Base-by-base conservation (phyloP, 1,284 basidiomycete genomes). In the Meripilus lineatus region DNA sequence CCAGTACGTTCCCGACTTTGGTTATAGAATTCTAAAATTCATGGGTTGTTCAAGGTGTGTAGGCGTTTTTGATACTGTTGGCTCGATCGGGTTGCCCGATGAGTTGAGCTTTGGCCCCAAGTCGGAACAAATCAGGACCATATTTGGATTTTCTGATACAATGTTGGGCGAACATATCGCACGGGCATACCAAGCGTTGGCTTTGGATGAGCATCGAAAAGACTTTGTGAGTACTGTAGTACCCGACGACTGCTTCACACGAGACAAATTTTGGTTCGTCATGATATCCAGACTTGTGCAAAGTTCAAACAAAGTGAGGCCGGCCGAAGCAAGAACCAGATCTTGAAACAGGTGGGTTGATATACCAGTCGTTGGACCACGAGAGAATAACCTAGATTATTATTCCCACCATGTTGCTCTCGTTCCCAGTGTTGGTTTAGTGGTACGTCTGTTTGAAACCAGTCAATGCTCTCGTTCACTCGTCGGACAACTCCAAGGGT, bases 1-100 rank as follows among this genome's bases (percentile, higher is more conserved):
- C 51, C 84, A 83, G 83, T 85, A 47, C 45, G 70, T 50, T 20
- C 25, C 21, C 20, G 11, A 8, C 42, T 41, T 8, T 22, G 6
- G n/a, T 30, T 30, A n/a, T 8, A 30, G 32, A 40, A 3, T n/a
- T 33, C 18, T 17, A 34, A 22, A 18, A 34, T 34, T n/a, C 24
- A 32, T 46, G 45, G 43, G 44, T 17, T 23, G 32, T 36, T 38
- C 18, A 43, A 86, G 84, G 61, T 81, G 80, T 51, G 52, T 86
- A 40, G 84, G 84, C 2, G 81, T 86, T 14, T 86, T 81, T 53
- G 83, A 86, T 55, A 86, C 84, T 3, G 84, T 86, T 20, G 82
- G 82, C 11, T 74, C 79, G 15, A 58, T 84, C 23, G 84, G 82
- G 8, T 58, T 86, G 18, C 84, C 83, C 1, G 77, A 79, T 52